Evolutionary conservation across 2,329 filamentous ascomycete species (phyloP).

Genomic region (Stagonosporopsis cucurbitacearum): DNA sequence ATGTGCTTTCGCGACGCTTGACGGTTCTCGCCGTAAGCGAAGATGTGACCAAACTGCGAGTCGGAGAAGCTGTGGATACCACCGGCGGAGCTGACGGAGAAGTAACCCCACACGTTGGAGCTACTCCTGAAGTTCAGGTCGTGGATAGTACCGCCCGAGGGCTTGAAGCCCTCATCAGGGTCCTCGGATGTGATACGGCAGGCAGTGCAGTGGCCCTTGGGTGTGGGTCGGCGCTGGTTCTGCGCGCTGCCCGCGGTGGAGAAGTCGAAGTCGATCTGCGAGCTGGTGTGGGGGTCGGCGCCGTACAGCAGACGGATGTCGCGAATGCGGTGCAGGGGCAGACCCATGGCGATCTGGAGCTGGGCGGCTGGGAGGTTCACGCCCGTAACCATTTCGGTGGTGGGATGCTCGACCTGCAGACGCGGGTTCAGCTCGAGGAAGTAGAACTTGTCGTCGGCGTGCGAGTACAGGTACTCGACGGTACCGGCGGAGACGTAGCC

Average conservation of each 20-base stretch:
- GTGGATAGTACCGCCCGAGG: slow-evolving; percentile 98
- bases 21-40: slow-evolving; percentile 97
- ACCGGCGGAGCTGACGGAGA: slow-evolving; percentile 95
- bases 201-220: slow-evolving; percentile 96
- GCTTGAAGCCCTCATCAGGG: slow-evolving; percentile 98
- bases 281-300: slow-evolving; percentile 84
- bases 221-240: slow-evolving; percentile 86
- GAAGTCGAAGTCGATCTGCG: slow-evolving; percentile 96
- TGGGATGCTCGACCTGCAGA: slow-evolving; percentile 99
- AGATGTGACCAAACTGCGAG: slow-evolving; percentile 98
- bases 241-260: slow-evolving; percentile 81
- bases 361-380: slow-evolving; percentile 97
- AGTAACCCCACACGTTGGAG: slow-evolving; percentile 99
- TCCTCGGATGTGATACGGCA: slow-evolving; percentile 99
- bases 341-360: slow-evolving; percentile 98
- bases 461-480: slow-evolving; percentile 98
- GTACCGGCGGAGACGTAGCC: slow-evolving; percentile 99
- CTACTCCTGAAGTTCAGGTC: slow-evolving; percentile 98
- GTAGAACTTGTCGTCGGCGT: slow-evolving; percentile 98
- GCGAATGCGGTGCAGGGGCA: slow-evolving; percentile 91
- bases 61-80: slow-evolving; percentile 99
- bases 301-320: slow-evolving; percentile 97
- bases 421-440: slow-evolving; percentile 98
- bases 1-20: slow-evolving; percentile 97
- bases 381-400: slow-evolving; percentile 98